These are phyloP conservation scores for Lipomyces starkeyi DNA, from an alignment of 805 yeast species.

Conservation along the genomic window DNA sequence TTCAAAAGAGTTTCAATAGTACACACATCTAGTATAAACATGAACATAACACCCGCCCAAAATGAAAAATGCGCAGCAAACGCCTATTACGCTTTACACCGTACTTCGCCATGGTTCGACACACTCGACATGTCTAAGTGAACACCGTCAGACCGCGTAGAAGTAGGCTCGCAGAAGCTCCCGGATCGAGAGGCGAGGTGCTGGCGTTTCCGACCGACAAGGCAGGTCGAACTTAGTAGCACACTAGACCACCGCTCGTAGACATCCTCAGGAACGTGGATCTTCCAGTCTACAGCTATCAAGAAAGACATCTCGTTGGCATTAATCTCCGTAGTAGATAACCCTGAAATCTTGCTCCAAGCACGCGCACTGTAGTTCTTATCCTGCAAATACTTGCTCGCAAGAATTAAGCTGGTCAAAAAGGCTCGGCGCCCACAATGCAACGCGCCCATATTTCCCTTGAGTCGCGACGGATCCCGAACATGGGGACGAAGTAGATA, in stretches of 20 bases:
- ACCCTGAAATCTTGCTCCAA: slow-evolving; percentile 79
- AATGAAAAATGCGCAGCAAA: background rate
- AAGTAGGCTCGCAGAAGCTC: background rate
- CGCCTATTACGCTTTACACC: background rate
- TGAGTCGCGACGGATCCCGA: slow-evolving; percentile 30
- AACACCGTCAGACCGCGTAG: background rate
- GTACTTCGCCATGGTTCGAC: background rate
- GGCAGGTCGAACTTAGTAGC: slow-evolving; percentile 36
- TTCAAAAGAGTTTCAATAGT: background rate
- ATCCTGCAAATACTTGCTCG: slow-evolving; percentile 77
- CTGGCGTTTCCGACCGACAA: slow-evolving; percentile 20
- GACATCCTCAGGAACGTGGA: slow-evolving; percentile 57
- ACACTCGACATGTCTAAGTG: background rate
- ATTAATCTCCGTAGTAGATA: slow-evolving; percentile 57
- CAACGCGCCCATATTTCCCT: slow-evolving; percentile 27
- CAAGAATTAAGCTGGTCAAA: slow-evolving; percentile 69
- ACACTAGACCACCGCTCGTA: slow-evolving; percentile 53
- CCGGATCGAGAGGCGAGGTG: background rate
- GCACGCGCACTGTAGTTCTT: slow-evolving; percentile 68
- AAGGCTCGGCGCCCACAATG: slow-evolving; percentile 70
- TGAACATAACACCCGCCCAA: background rate
- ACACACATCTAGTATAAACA: background rate
- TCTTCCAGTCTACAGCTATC: slow-evolving; percentile 59
- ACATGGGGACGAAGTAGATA: slow-evolving; percentile 51
- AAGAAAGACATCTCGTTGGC: slow-evolving; percentile 62